These are phyloP conservation scores for Globisporangium canariense DNA, from an alignment of 352 stramenopile species.

Conservation along the genomic window DNA sequence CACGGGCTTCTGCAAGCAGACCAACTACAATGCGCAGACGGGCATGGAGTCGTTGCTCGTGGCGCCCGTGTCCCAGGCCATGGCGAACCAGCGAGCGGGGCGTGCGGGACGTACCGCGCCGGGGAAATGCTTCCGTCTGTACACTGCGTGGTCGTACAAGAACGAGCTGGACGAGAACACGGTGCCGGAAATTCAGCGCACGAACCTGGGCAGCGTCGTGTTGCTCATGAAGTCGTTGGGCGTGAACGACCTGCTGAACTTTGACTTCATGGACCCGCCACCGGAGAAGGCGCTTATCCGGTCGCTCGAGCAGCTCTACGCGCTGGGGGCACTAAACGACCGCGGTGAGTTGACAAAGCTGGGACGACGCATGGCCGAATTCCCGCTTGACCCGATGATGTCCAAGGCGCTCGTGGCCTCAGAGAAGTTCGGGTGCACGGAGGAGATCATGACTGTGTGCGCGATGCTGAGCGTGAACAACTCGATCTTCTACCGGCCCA, in stretches of 20 bases:
- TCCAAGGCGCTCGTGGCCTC: constrained; percentile 90
- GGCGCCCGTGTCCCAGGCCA: constrained; percentile 96
- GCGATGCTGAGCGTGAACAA: constrained; percentile 99
- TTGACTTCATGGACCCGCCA: constrained; percentile 99
- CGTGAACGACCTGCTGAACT: constrained; percentile 99
- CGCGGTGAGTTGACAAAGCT: constrained; percentile 97
- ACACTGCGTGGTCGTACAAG: constrained; percentile 98
- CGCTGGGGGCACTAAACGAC: constrained; percentile 98
- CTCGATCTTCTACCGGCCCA: constrained; percentile 98
- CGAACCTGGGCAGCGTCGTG: constrained; percentile 97
- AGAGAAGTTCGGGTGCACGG: constrained; percentile 89
- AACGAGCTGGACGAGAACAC: constrained; percentile 99
- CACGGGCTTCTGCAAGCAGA: constrained; percentile 99
- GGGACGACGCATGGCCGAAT: constrained; percentile 94
- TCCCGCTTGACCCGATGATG: constrained; percentile 95
- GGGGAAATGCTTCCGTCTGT: constrained; percentile 99
- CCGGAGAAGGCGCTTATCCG: constrained; percentile 98
- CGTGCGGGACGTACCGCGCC: constrained; percentile 95
- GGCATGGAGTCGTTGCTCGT: constrained; percentile 99
- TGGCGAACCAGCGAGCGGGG: constrained; percentile 95
- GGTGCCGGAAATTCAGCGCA: constrained; percentile 96
- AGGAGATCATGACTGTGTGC: constrained; percentile 96
- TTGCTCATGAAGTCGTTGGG: constrained; percentile 99
- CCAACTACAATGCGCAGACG: constrained; percentile 97
- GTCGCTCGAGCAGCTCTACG: constrained; percentile 98